Evolutionary conservation across 2,329 filamentous ascomycete species (phyloP).

Genomic region (Venturia aucupariae): DNA sequence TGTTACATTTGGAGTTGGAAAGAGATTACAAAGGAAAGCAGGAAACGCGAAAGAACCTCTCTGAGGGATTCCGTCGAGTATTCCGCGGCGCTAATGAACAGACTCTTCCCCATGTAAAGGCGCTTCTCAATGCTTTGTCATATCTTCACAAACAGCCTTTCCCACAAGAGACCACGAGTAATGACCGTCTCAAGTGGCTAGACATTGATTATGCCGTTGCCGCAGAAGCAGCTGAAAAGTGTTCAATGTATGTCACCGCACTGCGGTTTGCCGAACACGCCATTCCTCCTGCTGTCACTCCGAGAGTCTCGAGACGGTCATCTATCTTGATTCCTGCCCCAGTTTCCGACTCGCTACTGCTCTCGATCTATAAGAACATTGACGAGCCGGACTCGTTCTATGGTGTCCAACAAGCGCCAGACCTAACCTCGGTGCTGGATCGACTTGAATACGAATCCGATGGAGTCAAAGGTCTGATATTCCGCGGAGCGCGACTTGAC

Average conservation of each 20-base stretch:
- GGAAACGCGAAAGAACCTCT: conserved; percentile 51
- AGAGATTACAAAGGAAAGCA: conserved; percentile 56
- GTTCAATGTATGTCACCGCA: conserved; percentile 80
- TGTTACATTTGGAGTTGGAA: conserved; percentile 72
- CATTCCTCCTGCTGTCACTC: conserved; percentile 37
- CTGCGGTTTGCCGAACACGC: conserved; percentile 73
- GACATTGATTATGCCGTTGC: conserved; percentile 67
- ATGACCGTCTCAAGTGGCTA: conserved; percentile 75
- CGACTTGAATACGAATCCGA: conserved; percentile 85
- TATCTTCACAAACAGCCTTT: conserved; percentile 78
- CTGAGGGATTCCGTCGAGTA: conserved; percentile 54
- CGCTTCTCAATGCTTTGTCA: conserved; percentile 69
- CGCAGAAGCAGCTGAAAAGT: conserved; percentile 62
- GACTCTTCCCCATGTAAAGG: conserved; percentile 55
- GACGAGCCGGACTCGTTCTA: conserved; percentile 97
- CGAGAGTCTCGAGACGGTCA: neutral
- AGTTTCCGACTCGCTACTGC: conserved; percentile 56
- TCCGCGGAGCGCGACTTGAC: conserved; percentile 85
- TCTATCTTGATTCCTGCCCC: conserved; percentile 21
- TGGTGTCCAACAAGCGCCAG: conserved; percentile 71
- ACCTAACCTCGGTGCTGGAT: conserved; percentile 65
- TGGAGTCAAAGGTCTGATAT: conserved; percentile 77
- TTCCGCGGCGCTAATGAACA: conserved; percentile 41
- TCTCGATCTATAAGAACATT: conserved; percentile 81
- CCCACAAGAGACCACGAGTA: conserved; percentile 66